A percentile compares a stretch with the other conserved stretches of the same genome.
These are phyloP conservation scores for Claviceps quebecensis DNA, from an alignment of 2,329 filamentous ascomycete genomes.

Conservation along the genomic window DNA sequence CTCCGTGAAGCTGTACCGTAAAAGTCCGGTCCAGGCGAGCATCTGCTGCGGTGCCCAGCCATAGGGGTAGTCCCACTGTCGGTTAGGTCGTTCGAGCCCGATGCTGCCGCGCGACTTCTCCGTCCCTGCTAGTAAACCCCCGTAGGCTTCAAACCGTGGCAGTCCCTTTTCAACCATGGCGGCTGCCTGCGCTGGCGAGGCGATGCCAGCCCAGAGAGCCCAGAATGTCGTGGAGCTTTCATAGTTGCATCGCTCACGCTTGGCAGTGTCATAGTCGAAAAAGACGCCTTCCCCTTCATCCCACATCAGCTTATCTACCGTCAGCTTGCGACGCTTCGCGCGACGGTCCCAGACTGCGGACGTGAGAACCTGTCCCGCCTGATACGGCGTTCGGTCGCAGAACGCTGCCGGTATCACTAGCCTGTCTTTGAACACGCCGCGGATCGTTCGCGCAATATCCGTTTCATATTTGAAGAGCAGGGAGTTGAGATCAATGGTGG, in stretches of 20 bases:
- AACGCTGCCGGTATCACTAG: conserved; percentile 75
- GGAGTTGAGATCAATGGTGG: conserved; percentile 89
- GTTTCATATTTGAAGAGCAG: conserved; percentile 93
- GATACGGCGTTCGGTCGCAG: conserved; percentile 48
- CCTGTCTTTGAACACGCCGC: conserved; percentile 68
- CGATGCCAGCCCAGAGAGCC: conserved; percentile 90
- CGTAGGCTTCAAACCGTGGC: conserved; percentile 75
- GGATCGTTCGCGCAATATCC: conserved; percentile 80
- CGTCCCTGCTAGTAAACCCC: conserved; percentile 79
- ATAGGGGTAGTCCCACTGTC: conserved; percentile 97
- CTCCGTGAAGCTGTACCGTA: conserved; percentile 81
- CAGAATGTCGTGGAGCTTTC: conserved; percentile 92
- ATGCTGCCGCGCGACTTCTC: conserved; percentile 74
- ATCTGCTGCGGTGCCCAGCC: conserved; percentile 99
- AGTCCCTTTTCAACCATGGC: conserved; percentile 68
- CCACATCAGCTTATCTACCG: conserved; percentile 91
- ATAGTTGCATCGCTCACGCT: conserved; percentile 67
- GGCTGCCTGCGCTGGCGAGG: conserved; percentile 74
- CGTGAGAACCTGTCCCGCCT: conserved; percentile 58
- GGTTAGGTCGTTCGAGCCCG: conserved; percentile 72
- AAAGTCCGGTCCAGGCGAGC: conserved; percentile 85
- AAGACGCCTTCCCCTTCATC: conserved; percentile 87
- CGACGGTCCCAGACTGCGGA: conserved; percentile 85
- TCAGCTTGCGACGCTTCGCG: conserved; percentile 67
- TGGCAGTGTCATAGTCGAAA: conserved; percentile 88